Percentiles rank a stretch among this genome's conserved stretches.
Evolutionary conservation across 2,329 filamentous ascomycete species (phyloP).

Genomic region (Hypoxylon sp.): DNA sequence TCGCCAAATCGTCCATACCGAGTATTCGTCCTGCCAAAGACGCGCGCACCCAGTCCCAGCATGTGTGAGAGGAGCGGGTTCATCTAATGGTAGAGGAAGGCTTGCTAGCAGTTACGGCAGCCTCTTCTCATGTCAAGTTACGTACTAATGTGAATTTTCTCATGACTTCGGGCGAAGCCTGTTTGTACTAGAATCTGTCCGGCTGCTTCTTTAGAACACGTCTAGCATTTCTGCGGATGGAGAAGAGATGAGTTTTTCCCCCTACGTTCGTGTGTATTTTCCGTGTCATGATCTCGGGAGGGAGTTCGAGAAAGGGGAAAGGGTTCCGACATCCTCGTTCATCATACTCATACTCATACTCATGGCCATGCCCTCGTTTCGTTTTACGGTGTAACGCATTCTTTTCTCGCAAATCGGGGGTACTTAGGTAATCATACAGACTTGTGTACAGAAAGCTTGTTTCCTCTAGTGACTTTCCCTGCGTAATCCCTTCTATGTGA

Average conservation of each 20-base stretch:
- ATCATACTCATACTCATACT: conserved; percentile 24
- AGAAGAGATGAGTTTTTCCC: conserved; percentile 20
- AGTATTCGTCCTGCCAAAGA: conserved; percentile 44
- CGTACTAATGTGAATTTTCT: conserved; percentile 48
- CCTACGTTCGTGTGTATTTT: conserved; percentile 44
- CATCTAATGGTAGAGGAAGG: conserved; percentile 39
- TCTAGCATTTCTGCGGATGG: conserved; percentile 47
- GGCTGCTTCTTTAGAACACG: conserved; percentile 41
- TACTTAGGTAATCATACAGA: conserved; percentile 39
- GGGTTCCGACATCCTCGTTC: conserved; percentile 17
- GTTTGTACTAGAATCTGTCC: conserved; percentile 52
- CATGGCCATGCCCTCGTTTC: conserved; percentile 29
- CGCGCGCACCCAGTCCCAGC: conserved; percentile 33
- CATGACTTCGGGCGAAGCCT: conserved; percentile 48
- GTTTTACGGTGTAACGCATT: conserved; percentile 37
- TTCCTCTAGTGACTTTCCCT: conserved; percentile 17
- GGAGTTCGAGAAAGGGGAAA: conserved; percentile 30
- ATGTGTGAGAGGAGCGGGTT: conserved; percentile 40
- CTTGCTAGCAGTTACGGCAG: neutral
- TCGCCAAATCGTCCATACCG: conserved; percentile 33
- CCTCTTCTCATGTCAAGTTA: conserved; percentile 35
- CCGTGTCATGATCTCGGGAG: conserved; percentile 23
- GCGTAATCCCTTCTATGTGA: neutral
- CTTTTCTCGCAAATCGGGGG: conserved; percentile 38
- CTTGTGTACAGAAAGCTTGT: conserved; percentile 26